These are phyloP conservation scores for Aspergillus novofumigatus DNA, from an alignment of 2,329 filamentous ascomycete genomes.

Conservation along the genomic window DNA sequence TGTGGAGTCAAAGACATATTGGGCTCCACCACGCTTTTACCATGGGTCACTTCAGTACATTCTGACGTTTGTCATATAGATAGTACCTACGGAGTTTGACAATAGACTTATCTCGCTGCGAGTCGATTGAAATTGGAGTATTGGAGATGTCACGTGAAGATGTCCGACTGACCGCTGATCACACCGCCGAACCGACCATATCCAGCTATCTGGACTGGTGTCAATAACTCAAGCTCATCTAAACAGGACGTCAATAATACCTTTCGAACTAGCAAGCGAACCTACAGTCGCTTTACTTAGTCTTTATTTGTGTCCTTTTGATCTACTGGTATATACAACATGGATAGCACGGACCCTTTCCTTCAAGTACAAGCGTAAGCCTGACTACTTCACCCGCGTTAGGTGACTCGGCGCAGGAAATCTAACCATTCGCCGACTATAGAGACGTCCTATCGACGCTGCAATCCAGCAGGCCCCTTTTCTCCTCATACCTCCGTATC, in stretches of 20 bases:
- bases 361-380: constrained; percentile 46
- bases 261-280: background rate
- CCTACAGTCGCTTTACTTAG: background rate
- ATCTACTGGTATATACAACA: constrained; percentile 8
- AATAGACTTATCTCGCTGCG: background rate
- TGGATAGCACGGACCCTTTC: constrained; percentile 43
- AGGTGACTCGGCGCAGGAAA: background rate
- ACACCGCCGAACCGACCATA: constrained; percentile 6
- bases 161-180: background rate
- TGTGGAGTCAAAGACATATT: constrained; percentile 24
- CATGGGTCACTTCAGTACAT: constrained; percentile 14
- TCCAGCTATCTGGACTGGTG: background rate
- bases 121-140: background rate
- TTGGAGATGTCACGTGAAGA: background rate
- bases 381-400: background rate
- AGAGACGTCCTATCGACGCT: constrained; percentile 88
- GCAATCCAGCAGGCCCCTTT: constrained; percentile 74
- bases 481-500: constrained; percentile 93
- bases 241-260: background rate
- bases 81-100: no score
- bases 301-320: background rate
- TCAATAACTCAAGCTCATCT: background rate
- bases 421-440: constrained; percentile 12
- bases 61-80: constrained; percentile 2
- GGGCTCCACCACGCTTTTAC: constrained; percentile 20